Evolutionary conservation across 495 filamentous ascomycete genomes (phyloP), one percentile per base, ranked within the genome.

Genomic region (Penicillium chermesinum): DNA sequence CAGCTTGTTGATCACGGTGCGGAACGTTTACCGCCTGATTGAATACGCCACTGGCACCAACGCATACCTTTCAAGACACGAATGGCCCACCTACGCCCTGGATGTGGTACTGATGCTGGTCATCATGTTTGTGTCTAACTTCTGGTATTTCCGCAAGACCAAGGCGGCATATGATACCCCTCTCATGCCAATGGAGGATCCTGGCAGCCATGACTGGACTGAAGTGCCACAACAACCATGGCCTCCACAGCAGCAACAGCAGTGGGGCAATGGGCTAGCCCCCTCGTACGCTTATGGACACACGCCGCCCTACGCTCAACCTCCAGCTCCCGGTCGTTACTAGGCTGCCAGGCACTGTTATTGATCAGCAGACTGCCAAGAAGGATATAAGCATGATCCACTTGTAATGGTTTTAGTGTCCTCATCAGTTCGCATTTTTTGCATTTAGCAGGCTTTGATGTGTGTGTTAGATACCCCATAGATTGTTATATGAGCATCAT

Each of bases 31-130:
- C 60, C 75, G 80, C 16, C 58, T 84, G 2, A 59, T 70, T 41
- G 80, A 85, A 57, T 84, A 75, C 53, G 56, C 67, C 7, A 38
- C 54, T 7, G 74, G 74, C 3, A 47, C 60, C 6, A 40, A 45
- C 7, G 75, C 73, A 42, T 57, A 62, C 0, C 52, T 83, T 10
- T 69, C 71, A 0, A 65, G 49, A 18, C 63, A 83, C 50, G 79
- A 84, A 54, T 67, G 54, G 27, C 78, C 76, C 44, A 53, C 66
- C 9, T 80, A 81, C 54, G 58, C 58, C 14, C 67, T 84, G 21
- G 80, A 84, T 41, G 72, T 74, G 0, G 54, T 73, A 1, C 74
- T 79, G 12, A 84, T 84, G 80, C 49, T 77, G 42, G 16, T 52
- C 6, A 25, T 46, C 38, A 52, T 53, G 50, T 9, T 37, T 15